Base-by-base conservation (phyloP, 2,329 filamentous ascomycete genomes). In the Colletotrichum zoysiae region DNA sequence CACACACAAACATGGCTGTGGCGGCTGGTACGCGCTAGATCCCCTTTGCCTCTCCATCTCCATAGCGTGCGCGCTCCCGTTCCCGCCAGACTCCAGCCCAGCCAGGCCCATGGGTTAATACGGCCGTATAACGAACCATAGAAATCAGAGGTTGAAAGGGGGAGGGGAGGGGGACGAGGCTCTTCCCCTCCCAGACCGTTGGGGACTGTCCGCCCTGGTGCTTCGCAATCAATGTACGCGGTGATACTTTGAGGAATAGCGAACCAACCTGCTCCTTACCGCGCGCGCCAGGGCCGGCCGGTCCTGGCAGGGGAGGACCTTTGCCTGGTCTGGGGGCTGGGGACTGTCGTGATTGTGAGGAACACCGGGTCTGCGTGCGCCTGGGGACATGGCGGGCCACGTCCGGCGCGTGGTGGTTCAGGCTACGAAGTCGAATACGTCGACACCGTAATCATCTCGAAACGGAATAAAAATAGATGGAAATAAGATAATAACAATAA, bases 371-470 rank as follows among this genome's bases (percentile, higher is more conserved):
- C 46, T n/a, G 56, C 38, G 26, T 42, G 30, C 14, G 18, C 16
- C 38, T 14, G 38, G 40, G 16, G 40, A 11, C 5, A 42, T 30
- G 30, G 40, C 40, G 40, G 40, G 14, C 8, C 40, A 35, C 38
- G 26, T 48, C 20, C 26, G 8, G 8, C 51, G 26, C 50, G 35
- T 9, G 35, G 35, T 9, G 35, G 35, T 16, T 2, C 16, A n/a
- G 40, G 5, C 26, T 33, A 14, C 33, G n/a, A 57, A 62, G 64
- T 50, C 51, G 51, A 57, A 67, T 67, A 57, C 23, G n/a, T 23
- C 51, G n/a, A 63, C 30, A 68, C 58, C 44, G 35, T 58, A 53
- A 68, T 62, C 65, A 53, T 51, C 26, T 62, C 57, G n/a, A 63
- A 68, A 53, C 65, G 23, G 11, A 3, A 20, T 4, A 20, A 9